Evolutionary conservation across 1,284 basidiomycete genomes (phyloP).

Genomic region (Heterobasidion occidentale): DNA sequence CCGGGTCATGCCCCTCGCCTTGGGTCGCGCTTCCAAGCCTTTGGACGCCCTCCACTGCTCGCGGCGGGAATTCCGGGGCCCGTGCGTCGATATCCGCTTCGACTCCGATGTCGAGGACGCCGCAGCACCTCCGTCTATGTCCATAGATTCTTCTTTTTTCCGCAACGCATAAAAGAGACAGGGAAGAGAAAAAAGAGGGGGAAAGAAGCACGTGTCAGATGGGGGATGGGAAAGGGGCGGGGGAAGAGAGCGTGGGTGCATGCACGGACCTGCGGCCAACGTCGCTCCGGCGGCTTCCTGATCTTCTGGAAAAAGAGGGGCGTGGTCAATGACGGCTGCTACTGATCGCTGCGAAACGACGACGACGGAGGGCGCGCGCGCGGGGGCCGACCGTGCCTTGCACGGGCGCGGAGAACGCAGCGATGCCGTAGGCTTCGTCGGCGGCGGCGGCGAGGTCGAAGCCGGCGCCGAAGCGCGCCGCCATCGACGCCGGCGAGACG

Average conservation of each 20-base stretch:
- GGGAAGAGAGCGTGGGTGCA: not conserved
- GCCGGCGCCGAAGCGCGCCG: constrained; percentile 10
- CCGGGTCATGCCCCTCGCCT: constrained; percentile 50
- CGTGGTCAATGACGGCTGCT: too few relatives aligned
- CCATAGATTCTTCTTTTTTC: constrained; percentile 41
- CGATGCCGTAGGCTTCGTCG: not conserved
- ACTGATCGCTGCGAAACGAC: too few relatives aligned
- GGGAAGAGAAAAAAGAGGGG: not conserved
- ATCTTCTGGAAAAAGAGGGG: too few relatives aligned
- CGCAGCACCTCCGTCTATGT: constrained; percentile 31
- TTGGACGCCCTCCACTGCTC: constrained; percentile 73
- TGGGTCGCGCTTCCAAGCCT: constrained; percentile 47
- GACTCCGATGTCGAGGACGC: constrained; percentile 12
- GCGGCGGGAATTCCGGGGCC: constrained; percentile 58
- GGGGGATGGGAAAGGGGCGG: not conserved
- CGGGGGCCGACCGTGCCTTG: not conserved
- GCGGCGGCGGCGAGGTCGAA: not conserved
- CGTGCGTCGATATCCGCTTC: constrained; percentile 63
- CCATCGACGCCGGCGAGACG: constrained; percentile 42
- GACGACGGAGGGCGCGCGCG: too few relatives aligned
- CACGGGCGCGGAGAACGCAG: not conserved
- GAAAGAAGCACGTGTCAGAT: not conserved
- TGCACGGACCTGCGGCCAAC: too few relatives aligned
- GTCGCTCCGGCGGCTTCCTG: too few relatives aligned
- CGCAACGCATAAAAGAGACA: not conserved